Percentiles rank a stretch among this genome's conserved stretches.
These are phyloP conservation scores for Annulohypoxylon maeteangense DNA, from an alignment of 495 filamentous ascomycete species.

Conservation along the genomic window DNA sequence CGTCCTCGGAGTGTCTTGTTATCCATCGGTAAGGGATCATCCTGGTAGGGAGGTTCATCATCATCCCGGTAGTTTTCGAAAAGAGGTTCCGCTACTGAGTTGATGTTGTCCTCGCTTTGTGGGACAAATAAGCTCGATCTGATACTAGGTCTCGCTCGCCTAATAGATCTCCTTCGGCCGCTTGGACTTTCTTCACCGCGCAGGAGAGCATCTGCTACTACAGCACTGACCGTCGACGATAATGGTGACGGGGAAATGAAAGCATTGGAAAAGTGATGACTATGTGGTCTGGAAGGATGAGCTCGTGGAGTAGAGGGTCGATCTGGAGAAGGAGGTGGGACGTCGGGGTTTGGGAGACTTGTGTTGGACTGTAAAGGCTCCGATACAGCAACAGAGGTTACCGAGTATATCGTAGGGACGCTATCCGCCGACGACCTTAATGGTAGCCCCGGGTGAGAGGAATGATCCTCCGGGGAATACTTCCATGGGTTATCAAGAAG, in stretches of 20 bases:
- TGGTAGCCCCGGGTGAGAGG: constrained; percentile 44
- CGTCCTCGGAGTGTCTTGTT: constrained; percentile 46
- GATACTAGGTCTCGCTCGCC: constrained; percentile 49
- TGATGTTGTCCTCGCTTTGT: constrained; percentile 45
- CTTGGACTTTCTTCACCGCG: constrained; percentile 50
- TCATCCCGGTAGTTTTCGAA: constrained; percentile 25
- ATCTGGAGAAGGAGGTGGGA: constrained; percentile 40
- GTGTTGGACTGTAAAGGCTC: constrained; percentile 40
- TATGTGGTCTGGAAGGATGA: constrained; percentile 43
- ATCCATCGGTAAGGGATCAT: constrained; percentile 27
- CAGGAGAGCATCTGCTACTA: constrained; percentile 57
- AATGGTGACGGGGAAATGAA: constrained; percentile 61
- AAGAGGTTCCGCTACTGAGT: constrained; percentile 28
- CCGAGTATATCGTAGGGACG: constrained; percentile 46
- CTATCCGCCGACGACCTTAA: constrained; percentile 54
- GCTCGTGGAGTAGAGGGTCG: constrained; percentile 48
- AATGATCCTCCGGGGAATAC: constrained; percentile 29
- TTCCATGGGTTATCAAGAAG: constrained; percentile 51
- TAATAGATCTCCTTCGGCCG: constrained; percentile 42
- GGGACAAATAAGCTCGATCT: constrained; percentile 57
- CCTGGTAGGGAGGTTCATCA: constrained; percentile 29
- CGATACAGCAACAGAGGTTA: constrained; percentile 48
- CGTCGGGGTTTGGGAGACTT: constrained; percentile 32
- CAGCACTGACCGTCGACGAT: constrained; percentile 58
- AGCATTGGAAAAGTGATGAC: constrained; percentile 50